phyloP scores from a whole-genome alignment of 1,284 basidiomycete species.

The Cryptococcus depauperatus region DNA sequence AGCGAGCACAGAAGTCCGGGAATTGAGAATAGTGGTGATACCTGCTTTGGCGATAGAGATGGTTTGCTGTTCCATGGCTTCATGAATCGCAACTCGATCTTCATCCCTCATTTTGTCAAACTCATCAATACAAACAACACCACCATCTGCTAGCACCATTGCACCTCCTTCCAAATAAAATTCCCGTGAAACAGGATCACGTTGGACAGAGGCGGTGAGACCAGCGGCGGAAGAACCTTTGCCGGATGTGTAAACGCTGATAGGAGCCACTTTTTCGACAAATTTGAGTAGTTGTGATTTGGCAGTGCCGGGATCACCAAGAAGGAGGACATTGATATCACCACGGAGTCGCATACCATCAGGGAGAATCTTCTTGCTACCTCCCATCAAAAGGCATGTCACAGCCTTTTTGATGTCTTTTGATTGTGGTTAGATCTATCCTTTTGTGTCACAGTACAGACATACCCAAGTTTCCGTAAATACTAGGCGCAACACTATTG shows the following conservation, averaged over 20 bases:
- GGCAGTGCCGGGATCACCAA: conserved; percentile 97
- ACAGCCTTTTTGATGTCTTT: conserved; percentile 97
- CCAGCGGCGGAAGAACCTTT: conserved; percentile 97
- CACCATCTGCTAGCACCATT: conserved; percentile 98
- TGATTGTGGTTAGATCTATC: background rate
- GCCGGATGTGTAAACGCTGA: conserved; percentile 95
- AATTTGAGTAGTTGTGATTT: conserved; percentile 97
- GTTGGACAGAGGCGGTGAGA: conserved; percentile 94
- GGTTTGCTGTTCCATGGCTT: conserved; percentile 99
- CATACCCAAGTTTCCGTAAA: conserved; percentile 82
- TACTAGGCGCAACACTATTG: conserved; percentile 90
- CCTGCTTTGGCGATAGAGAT: conserved; percentile 99
- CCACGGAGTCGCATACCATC: conserved; percentile 96
- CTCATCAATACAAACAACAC: conserved; percentile 98
- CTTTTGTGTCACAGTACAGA: background rate
- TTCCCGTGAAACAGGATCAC: conserved; percentile 73
- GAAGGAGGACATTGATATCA: conserved; percentile 92
- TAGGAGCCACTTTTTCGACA: conserved; percentile 96
- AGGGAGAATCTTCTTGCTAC: conserved; percentile 95
- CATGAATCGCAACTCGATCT: conserved; percentile 97
- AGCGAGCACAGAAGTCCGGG: conserved; percentile 89
- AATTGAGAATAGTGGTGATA: conserved; percentile 96
- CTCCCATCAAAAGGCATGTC: conserved; percentile 87
- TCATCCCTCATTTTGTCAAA: conserved; percentile 99
- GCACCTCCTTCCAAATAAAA: conserved; percentile 99